Evolutionary conservation across 768 basidiomycete species (phyloP).

Genomic region (Pseudohyphozyma bogoriensis): DNA sequence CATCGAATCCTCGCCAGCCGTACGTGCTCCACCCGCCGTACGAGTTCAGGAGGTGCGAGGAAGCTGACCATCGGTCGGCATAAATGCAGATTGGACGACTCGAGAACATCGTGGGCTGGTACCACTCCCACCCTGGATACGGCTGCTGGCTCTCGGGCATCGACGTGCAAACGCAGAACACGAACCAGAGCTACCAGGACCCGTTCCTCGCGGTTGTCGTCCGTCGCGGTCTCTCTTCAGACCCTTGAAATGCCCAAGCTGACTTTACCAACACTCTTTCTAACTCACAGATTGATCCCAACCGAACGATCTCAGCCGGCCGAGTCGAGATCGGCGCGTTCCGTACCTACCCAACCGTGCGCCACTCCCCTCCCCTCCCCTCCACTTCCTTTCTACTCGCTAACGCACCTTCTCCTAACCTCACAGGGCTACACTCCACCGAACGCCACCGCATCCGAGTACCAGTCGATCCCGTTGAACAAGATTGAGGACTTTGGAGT

Average conservation of each 20-base stretch:
- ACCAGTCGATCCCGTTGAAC: conserved; percentile 88
- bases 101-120: conserved; percentile 87
- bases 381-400: not conserved
- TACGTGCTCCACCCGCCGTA: conserved; percentile 33
- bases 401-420: not conserved
- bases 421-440: conserved; percentile 70
- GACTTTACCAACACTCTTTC: not conserved
- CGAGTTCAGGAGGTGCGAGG: not conserved
- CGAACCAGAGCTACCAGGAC: conserved; percentile 88
- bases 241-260: not conserved
- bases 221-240: conserved; percentile 37
- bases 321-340: conserved; percentile 99
- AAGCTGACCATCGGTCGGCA: not conserved
- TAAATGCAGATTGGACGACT: conserved; percentile 31
- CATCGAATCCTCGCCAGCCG: conserved; percentile 67
- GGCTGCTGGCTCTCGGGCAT: conserved; percentile 99
- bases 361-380: not conserved
- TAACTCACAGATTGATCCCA: conserved; percentile 73
- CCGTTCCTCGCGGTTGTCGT: conserved; percentile 96
- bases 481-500: conserved; percentile 99
- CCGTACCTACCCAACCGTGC: conserved; percentile 78
- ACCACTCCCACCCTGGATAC: conserved; percentile 97
- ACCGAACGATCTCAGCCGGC: conserved; percentile 94
- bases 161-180: conserved; percentile 93
- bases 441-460: conserved; percentile 56